Evolutionary conservation across 179 eudicot genomes (phyloP), one percentile per base, ranked within the genome.

Genomic region (Nepenthes alata): DNA sequence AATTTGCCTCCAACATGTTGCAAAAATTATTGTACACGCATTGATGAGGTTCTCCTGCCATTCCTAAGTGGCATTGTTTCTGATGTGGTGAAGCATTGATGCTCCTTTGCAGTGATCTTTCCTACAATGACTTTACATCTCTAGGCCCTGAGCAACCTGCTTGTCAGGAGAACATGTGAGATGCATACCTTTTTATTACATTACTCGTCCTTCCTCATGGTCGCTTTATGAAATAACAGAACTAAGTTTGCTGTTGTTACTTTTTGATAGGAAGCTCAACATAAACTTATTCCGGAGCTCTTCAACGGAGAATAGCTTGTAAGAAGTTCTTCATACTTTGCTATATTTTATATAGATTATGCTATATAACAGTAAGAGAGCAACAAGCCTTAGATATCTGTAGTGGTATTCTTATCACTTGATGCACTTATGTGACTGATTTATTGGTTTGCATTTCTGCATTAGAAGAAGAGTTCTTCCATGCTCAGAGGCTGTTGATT

Each of bases 111-210:
- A 86, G 94, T 64, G 94, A 86, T 78, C 79, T 86, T 50, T 86
- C 94, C 67, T 84, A 83, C 80, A 86, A 86, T 55, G 84, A 86
- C 70, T 78, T 86, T 35, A 72, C 87, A 44, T 81, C 76, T 88
- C 86, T 75, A 80, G 25, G 25, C 0, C 25, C 25, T 25, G 0
- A 25, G 25, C 25, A 25, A 25, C 25, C 25, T 25, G 25, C 25
- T 25, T 25, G 25, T 25, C 25, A 25, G 25, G 25, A 25, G 25
- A 25, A 25, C 25, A 25, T 25, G 25, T 25, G 25, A 25, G 25
- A 25, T 1, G 25, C 25, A 25, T 25, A 25, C 25, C 25, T 25
- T 25, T 25, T 25, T 25, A 25, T 25, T 25, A 0, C 25, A 25
- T 25, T 25, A 25, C 25, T 25, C 25, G 25, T 25, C 25, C 25